Base-by-base conservation (phyloP, 768 basidiomycete species). In the Clavulina sp. region DNA sequence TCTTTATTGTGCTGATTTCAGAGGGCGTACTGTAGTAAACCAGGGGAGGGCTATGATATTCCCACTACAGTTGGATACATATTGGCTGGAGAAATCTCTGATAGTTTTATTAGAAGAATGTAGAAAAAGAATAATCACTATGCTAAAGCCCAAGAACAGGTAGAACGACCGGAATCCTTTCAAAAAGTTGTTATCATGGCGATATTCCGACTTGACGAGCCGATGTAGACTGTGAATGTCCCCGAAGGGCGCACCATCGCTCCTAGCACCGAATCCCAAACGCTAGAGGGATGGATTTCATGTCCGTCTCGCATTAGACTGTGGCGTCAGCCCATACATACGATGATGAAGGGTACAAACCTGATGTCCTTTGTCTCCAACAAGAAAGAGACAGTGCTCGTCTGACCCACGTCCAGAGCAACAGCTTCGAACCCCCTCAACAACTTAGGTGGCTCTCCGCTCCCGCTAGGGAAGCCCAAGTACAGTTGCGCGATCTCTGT, bases 231-330 rank as follows among this genome's bases (percentile, higher is more conserved):
- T 0, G 57, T 66, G 59, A 77, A 79, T 26, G 61, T 68, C 2
- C 78, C 78, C 1, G 64, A 43, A 5, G 76, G 76, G 3, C 70
- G 66, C 3, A 68, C 62, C 68, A 75, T 80, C 21, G 61, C 57
- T 60, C 79, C 77, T 41, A 63, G 66, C 3, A 64, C 62, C 1
- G 70, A 70, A 62, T 78, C 72, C 78, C 79, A 80, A 30, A 64
- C 60, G 23, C 56, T 56, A 71, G 59, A 54, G 70, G 72, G 48
- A 54, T 16, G 48, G 44, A n/a, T 7, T n/a, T n/a, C n/a, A n/a
- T n/a, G n/a, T n/a, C n/a, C n/a, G n/a, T n/a, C n/a, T n/a, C n/a
- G n/a, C n/a, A n/a, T n/a, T n/a, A n/a, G n/a, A n/a, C n/a, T n/a
- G n/a, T n/a, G n/a, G n/a, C n/a, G n/a, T n/a, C n/a, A n/a, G n/a